Evolutionary conservation across 2,329 filamentous ascomycete species (phyloP).

Genomic region (Polytolypa hystricis): DNA sequence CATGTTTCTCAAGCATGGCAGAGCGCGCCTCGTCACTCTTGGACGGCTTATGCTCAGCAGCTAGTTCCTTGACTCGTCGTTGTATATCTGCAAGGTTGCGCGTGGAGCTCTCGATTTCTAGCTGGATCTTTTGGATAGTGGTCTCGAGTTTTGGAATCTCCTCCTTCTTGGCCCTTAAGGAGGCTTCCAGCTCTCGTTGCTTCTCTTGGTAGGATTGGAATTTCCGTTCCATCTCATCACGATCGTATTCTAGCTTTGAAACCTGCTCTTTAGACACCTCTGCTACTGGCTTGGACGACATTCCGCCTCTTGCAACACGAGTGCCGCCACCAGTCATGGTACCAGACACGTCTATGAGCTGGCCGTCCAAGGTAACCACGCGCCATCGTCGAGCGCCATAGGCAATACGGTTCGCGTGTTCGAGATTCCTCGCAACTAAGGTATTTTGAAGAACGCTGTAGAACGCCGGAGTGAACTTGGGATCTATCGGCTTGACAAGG

Average conservation of each 20-base stretch:
- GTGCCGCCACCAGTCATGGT: slow-evolving; percentile 97
- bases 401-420: slow-evolving; percentile 94
- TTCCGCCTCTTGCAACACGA: slow-evolving; percentile 78
- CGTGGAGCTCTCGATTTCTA: slow-evolving; percentile 80
- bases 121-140: slow-evolving; percentile 75
- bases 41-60: slow-evolving; percentile 68
- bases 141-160: slow-evolving; percentile 79
- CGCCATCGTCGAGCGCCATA: slow-evolving; percentile 91
- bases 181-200: slow-evolving; percentile 65
- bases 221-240: slow-evolving; percentile 71
- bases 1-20: slow-evolving; percentile 62
- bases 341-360: slow-evolving; percentile 94
- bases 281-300: slow-evolving; percentile 91
- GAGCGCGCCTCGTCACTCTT: slow-evolving; percentile 68
- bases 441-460: slow-evolving; percentile 95
- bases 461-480: slow-evolving; percentile 79
- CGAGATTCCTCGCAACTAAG: slow-evolving; percentile 78
- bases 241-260: slow-evolving; percentile 70
- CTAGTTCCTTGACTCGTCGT: slow-evolving; percentile 74
- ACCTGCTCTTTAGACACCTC: slow-evolving; percentile 85
- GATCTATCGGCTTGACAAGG: slow-evolving; percentile 76
- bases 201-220: slow-evolving; percentile 78
- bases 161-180: slow-evolving; percentile 60
- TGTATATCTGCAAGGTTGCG: slow-evolving; percentile 76
- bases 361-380: slow-evolving; percentile 88